Evolutionary conservation across 495 filamentous ascomycete species (phyloP), one percentile per base, ranked within the genome.

Genomic region (Chaetomium fimeti): DNA sequence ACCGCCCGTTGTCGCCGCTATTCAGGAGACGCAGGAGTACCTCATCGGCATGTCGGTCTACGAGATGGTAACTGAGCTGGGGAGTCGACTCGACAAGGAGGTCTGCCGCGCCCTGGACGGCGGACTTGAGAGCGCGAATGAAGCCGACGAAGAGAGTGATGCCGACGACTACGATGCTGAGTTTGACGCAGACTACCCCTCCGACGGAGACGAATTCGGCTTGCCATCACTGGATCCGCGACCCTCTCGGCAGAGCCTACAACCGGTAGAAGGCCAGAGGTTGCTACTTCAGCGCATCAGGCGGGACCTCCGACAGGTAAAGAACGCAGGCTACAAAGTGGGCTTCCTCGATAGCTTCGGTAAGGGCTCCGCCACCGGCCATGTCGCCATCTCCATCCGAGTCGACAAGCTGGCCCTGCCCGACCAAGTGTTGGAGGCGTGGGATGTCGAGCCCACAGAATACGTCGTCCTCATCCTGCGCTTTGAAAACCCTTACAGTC

Each of bases 401-500:
- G 82, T 91, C 55, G 75, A 78, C 0, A 89, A 89, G 65, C 82
- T 97, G 2, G 87, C 83, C 2, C 84, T 98, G 29, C 91, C 91
- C 3, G 81, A 89, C 29, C 90, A 93, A 65, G 89, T 85, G 1
- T 81, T 89, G 75, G 82, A 86, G 66, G 89, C 91, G 16, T 98
- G 93, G 93, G 79, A 87, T 57, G 73, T 98, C 20, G 70, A 83
- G 16, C 72, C 77, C 0, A 73, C 77, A 0, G 86, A 95, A 28
- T 94, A 94, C 69, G 72, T 97, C 48, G 84, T 95, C 7, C 78
- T 96, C 7, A 80, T 97, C 16, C 81, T 96, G n/a, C 82, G 84
- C 54, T 93, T 88, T 67, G 74, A 78, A 0, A 67, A 71, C 29
- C 78, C 75, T 1, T 97, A 96, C 75, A 71, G 68, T 15, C 69